Conservation (phyloP, 441 rosid genomes). For the Adansonia rubrostipa region DNA sequence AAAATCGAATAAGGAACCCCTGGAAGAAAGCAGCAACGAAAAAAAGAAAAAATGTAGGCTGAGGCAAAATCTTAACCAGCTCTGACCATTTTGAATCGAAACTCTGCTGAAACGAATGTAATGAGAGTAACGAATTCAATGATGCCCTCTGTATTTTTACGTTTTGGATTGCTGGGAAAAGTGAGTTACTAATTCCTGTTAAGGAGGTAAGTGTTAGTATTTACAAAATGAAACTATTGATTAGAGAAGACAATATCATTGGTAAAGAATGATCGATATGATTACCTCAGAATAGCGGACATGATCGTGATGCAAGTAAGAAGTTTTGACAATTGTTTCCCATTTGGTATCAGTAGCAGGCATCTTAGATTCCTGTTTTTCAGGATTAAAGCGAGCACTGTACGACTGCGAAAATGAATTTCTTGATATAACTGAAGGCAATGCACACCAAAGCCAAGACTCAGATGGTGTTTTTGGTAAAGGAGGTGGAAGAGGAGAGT, state of each 20-base stretch:
- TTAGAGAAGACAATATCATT: not conserved
- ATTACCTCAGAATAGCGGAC: conserved; percentile 61
- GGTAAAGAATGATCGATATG: not conserved
- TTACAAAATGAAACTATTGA: not conserved
- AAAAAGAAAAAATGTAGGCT: conserved; percentile 6
- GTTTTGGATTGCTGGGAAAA: conserved; percentile 51
- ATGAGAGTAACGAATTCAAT: not conserved
- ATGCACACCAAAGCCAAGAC: conserved; percentile 87
- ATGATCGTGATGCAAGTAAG: conserved; percentile 57
- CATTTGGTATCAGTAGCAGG: conserved; percentile 57
- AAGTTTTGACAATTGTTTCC: conserved; percentile 90
- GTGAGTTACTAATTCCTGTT: conserved; percentile 67
- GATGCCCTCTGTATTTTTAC: conserved; percentile 31
- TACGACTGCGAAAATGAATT: conserved; percentile 43
- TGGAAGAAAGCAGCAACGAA: not conserved
- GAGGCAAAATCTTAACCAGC: conserved; percentile 24
- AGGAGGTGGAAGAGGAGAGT: conserved; percentile 58
- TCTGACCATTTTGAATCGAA: conserved; percentile 15
- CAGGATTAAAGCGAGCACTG: conserved; percentile 38
- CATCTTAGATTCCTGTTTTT: conserved; percentile 45
- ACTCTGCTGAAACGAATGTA: conserved; percentile 23
- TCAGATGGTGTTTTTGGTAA: conserved; percentile 82
- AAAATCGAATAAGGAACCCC: conserved; percentile 26
- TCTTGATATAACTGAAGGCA: conserved; percentile 59
- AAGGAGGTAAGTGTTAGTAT: conserved; percentile 21